Evolutionary conservation across 2,329 filamentous ascomycete genomes (phyloP).

Genomic region (Bipolaris cookei): DNA sequence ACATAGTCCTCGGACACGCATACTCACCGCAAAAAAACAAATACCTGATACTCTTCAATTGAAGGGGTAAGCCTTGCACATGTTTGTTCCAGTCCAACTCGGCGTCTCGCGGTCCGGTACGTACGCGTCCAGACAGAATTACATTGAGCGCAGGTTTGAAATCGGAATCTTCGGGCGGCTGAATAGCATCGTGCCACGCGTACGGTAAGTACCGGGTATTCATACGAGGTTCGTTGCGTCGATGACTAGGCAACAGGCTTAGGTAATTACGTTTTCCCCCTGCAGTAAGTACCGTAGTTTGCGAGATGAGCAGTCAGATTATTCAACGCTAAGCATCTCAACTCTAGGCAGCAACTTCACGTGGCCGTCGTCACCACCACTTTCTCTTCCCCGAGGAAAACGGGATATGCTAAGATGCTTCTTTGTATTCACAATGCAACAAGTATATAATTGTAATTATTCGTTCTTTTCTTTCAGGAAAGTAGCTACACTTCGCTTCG

Average conservation of each 20-base stretch:
- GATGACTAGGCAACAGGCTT: no score
- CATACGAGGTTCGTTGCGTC: no score
- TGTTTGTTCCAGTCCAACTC: background rate
- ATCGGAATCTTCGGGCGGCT: no score
- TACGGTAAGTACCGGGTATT: no score
- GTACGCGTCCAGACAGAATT: background rate
- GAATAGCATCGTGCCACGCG: no score
- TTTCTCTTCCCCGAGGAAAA: background rate
- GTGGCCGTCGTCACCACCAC: background rate
- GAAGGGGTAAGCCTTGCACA: background rate
- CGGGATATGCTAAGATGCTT: background rate
- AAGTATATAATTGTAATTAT: background rate
- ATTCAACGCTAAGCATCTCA: background rate
- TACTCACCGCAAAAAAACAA: background rate
- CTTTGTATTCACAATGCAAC: background rate
- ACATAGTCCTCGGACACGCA: background rate
- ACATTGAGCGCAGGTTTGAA: no score
- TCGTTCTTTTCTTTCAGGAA: background rate
- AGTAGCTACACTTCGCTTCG: slow-evolving; percentile 1
- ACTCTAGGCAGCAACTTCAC: background rate
- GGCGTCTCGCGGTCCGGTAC: background rate
- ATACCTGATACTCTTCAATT: background rate
- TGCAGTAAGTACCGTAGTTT: no score
- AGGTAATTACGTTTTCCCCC: no score
- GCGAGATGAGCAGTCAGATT: no score